Evolutionary conservation across 441 rosid species (phyloP).

Genomic region (Adansonia grandidieri): DNA sequence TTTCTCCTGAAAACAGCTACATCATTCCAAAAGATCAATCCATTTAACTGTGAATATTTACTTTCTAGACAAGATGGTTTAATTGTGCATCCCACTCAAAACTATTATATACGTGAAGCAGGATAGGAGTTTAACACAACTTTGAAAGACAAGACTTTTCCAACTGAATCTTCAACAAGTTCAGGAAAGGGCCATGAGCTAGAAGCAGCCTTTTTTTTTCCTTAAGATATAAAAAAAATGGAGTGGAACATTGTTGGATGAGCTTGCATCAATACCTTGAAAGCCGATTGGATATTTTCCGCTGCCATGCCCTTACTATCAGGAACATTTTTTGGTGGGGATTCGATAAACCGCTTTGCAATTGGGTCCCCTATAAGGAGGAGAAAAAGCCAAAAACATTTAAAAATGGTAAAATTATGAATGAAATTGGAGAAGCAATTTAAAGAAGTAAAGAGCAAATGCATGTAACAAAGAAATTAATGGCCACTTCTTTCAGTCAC

Average conservation of each 20-base stretch:
- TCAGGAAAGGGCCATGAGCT: slow-evolving; percentile 3
- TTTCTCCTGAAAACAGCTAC: neutral
- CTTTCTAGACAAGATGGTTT: neutral
- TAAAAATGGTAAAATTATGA: slow-evolving; percentile 6
- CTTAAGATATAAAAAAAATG: slow-evolving; percentile 1
- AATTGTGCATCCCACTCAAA: neutral
- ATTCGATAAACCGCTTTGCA: slow-evolving; percentile 52
- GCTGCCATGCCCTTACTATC: slow-evolving; percentile 42
- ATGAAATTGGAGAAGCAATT: slow-evolving; percentile 14
- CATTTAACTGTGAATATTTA: neutral
- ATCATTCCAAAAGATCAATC: slow-evolving; percentile 13
- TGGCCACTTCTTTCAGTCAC: neutral
- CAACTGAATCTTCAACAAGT: slow-evolving; percentile 3
- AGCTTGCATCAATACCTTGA: slow-evolving; percentile 42
- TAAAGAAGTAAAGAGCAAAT: neutral
- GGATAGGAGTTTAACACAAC: slow-evolving; percentile 5
- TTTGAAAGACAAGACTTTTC: neutral
- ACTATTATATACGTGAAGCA: neutral
- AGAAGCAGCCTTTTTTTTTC: slow-evolving; percentile 11
- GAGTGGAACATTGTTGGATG: neutral
- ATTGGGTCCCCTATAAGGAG: slow-evolving; percentile 68
- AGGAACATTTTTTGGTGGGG: slow-evolving; percentile 47
- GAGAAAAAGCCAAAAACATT: slow-evolving; percentile 22
- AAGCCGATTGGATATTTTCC: slow-evolving; percentile 37
- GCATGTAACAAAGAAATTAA: neutral